Percentiles rank a stretch among this genome's conserved stretches.
These are phyloP conservation scores for Spatholobus suberectus DNA, from an alignment of 306 rosid species.

Conservation along the genomic window DNA sequence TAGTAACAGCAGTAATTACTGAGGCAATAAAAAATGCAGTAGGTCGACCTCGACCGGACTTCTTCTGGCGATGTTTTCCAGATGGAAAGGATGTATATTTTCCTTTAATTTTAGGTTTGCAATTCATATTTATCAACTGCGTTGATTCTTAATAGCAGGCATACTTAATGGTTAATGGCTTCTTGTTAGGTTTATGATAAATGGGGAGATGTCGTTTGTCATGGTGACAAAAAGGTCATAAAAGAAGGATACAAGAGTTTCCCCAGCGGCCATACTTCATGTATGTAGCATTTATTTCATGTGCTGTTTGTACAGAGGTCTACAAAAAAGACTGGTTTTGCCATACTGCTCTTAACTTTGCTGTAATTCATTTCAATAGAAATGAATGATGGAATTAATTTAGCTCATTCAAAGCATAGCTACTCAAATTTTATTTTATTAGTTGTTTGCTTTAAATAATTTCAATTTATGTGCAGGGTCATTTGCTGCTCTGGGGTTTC, in stretches of 20 bases:
- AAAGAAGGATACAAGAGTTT: conserved; percentile 96
- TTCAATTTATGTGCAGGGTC: conserved; percentile 73
- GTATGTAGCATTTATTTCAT: conserved; percentile 51
- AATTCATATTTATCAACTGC: not conserved
- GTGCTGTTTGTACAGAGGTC: not conserved
- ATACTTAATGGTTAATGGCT: conserved; percentile 30
- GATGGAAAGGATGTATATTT: conserved; percentile 90
- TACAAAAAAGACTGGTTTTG: not conserved
- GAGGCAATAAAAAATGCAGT: conserved; percentile 84
- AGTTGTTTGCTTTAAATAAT: conserved; percentile 22
- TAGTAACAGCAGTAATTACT: conserved; percentile 76
- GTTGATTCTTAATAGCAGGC: conserved; percentile 6
- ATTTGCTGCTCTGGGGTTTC: conserved; percentile 83
- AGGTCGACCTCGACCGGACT: conserved; percentile 95
- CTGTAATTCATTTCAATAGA: conserved; percentile 13
- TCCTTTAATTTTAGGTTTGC: conserved; percentile 27
- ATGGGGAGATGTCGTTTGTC: conserved; percentile 80
- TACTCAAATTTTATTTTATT: not conserved
- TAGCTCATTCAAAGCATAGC: not conserved
- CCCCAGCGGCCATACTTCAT: conserved; percentile 93
- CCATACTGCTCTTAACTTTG: not conserved
- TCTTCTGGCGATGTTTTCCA: conserved; percentile 97
- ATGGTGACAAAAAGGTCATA: conserved; percentile 65
- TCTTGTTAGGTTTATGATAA: conserved; percentile 69
- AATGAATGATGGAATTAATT: conserved; percentile 30